phyloP scores from a whole-genome alignment of 2,329 filamentous ascomycete genomes.

The Colletotrichum tropicicola region DNA sequence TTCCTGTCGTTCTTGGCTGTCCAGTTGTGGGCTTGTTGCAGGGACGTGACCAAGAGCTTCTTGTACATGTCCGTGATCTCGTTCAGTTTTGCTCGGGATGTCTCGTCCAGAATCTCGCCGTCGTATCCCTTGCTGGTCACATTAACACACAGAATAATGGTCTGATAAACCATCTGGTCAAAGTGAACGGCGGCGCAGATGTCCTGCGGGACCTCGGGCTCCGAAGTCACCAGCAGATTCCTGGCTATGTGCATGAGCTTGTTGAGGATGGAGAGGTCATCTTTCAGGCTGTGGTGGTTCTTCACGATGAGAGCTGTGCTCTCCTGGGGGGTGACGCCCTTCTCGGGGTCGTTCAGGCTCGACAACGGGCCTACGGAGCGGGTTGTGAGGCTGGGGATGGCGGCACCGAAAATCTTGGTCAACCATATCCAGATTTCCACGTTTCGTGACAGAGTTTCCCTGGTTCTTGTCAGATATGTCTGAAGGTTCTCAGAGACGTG shows the following conservation, averaged over 20 bases:
- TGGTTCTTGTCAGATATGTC: conserved; percentile 38
- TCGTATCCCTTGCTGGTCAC: conserved; percentile 75
- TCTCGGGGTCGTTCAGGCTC: conserved; percentile 62
- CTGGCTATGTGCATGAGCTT: conserved; percentile 74
- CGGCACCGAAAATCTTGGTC: conserved; percentile 67
- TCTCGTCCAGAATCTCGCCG: conserved; percentile 68
- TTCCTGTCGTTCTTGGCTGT: conserved; percentile 74
- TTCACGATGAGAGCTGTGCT: conserved; percentile 70
- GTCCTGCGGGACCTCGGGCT: conserved; percentile 72
- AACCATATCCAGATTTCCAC: conserved; percentile 74
- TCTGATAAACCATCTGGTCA: conserved; percentile 72
- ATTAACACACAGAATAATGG: conserved; percentile 72
- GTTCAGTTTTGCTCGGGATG: conserved; percentile 63
- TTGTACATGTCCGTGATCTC: conserved; percentile 75
- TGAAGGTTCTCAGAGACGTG: not conserved
- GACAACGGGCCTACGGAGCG: conserved; percentile 66
- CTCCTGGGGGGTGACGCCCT: conserved; percentile 67
- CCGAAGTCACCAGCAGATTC: conserved; percentile 70
- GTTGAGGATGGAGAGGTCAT: conserved; percentile 70
- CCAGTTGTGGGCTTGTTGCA: conserved; percentile 76
- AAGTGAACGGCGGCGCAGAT: conserved; percentile 71
- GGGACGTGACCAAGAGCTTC: conserved; percentile 70
- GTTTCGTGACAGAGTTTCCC: conserved; percentile 68
- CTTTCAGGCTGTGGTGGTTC: conserved; percentile 68
- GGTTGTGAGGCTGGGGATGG: conserved; percentile 67